Evolutionary conservation across 805 yeast genomes (phyloP).

Genomic region (Ogataea methanolica): DNA sequence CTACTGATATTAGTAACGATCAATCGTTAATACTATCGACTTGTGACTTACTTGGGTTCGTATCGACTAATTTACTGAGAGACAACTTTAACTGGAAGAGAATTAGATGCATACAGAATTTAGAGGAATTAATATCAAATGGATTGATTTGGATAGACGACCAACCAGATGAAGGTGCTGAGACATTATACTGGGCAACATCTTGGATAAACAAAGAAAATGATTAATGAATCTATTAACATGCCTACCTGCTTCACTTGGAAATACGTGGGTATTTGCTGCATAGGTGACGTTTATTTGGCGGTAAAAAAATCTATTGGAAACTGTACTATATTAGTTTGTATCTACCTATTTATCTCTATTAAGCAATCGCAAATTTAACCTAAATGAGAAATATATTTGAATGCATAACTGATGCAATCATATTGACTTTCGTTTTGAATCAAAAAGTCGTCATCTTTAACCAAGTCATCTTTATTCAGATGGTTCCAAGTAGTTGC

Average conservation of each 20-base stretch:
- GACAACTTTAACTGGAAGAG: slow-evolving; percentile 78
- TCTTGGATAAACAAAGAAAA: slow-evolving; percentile 49
- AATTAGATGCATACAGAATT: slow-evolving; percentile 53
- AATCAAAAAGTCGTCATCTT: slow-evolving; percentile 73
- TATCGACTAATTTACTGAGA: slow-evolving; percentile 53
- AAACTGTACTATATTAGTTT: background rate
- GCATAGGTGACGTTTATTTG: too few species aligned
- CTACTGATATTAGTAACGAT: slow-evolving; percentile 61
- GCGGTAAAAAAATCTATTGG: background rate
- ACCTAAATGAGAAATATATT: slow-evolving; percentile 75
- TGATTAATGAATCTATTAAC: background rate
- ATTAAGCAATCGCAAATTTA: background rate
- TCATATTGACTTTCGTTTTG: slow-evolving; percentile 65
- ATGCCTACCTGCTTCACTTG: too few species aligned
- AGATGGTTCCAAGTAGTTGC: slow-evolving; percentile 97
- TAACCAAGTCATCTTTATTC: slow-evolving; percentile 52
- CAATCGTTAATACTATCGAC: slow-evolving; percentile 69
- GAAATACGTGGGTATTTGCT: too few species aligned
- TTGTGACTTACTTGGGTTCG: slow-evolving; percentile 74
- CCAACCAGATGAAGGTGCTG: slow-evolving; percentile 35
- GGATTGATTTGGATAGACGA: slow-evolving; percentile 87
- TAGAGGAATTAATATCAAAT: slow-evolving; percentile 74
- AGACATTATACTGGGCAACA: slow-evolving; percentile 65
- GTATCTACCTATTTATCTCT: background rate
- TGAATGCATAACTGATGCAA: slow-evolving; percentile 84